Conservation (phyloP, 176 grass and related monocot species). For the Oryza meyeriana region DNA sequence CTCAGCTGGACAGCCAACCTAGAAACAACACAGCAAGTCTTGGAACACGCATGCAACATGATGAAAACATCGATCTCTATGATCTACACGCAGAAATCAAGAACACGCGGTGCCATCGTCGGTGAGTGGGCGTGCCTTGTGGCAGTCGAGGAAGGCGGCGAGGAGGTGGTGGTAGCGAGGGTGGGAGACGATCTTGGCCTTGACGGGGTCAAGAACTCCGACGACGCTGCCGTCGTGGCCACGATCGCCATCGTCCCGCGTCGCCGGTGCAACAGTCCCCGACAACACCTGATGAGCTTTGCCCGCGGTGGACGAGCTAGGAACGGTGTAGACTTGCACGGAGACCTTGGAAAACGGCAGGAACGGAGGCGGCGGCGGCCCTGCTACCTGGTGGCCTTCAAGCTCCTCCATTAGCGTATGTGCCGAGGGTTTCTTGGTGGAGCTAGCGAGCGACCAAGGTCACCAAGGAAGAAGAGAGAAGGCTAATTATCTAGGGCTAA, state of each 20-base stretch:
- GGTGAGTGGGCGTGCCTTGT: constrained; percentile 39
- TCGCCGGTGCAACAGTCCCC: neutral
- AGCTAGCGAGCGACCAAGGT: neutral
- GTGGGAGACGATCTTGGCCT: constrained; percentile 61
- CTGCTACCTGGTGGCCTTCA: neutral
- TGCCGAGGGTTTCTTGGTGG: neutral
- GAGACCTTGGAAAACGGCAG: neutral
- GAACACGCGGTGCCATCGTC: neutral
- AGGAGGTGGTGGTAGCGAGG: constrained; percentile 56
- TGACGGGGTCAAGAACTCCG: constrained; percentile 32
- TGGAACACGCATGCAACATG: neutral
- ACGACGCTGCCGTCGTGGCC: constrained; percentile 18
- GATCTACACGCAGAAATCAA: neutral
- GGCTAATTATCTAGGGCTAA: constrained; percentile 18
- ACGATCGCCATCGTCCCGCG: neutral
- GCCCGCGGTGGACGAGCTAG: neutral
- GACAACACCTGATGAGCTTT: neutral
- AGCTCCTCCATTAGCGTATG: constrained; percentile 36
- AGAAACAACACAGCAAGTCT: neutral
- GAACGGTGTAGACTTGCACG: constrained; percentile 24
- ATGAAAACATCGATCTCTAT: neutral
- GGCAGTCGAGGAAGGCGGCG: constrained; percentile 58
- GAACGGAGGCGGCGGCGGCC: neutral
- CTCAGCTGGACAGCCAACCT: constrained; percentile 36
- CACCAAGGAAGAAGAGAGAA: neutral